Evolutionary conservation across 176 grass and related monocot species (phyloP).

Genomic region (Bothriochloa decipiens): DNA sequence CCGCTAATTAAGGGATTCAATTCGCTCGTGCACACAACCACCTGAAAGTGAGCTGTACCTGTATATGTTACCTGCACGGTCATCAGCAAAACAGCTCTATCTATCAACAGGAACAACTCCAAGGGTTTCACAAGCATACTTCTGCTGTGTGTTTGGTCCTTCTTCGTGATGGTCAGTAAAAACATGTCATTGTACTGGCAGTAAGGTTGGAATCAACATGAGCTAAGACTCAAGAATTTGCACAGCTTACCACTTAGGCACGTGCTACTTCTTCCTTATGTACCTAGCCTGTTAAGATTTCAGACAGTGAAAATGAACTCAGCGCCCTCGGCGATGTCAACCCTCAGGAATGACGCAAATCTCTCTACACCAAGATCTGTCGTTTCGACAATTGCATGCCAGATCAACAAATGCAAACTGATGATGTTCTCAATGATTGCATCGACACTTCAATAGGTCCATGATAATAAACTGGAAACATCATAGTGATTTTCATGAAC

Average conservation of each 20-base stretch:
- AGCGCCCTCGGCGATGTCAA: no score
- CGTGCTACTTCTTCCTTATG: no score
- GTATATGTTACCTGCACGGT: no score
- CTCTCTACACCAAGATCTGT: background rate
- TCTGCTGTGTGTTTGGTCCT: no score
- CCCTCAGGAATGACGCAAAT: background rate
- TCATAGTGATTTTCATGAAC: background rate
- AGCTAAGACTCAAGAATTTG: background rate
- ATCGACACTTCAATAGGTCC: background rate
- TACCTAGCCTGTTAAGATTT: background rate
- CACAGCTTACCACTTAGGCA: background rate
- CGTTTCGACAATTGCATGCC: background rate
- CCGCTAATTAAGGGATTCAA: background rate
- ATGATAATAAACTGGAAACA: background rate
- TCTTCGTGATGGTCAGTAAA: no score
- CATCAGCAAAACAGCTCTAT: no score
- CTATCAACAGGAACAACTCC: no score
- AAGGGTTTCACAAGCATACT: no score
- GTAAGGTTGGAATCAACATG: background rate
- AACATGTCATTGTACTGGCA: no score
- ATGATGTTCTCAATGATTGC: conserved; percentile 10
- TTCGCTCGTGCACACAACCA: background rate
- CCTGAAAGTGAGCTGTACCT: no score
- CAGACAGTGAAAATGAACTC: background rate
- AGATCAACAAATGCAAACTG: background rate